Evolutionary conservation across 345 rosid species (phyloP).

Genomic region (Melaleuca alternifolia): DNA sequence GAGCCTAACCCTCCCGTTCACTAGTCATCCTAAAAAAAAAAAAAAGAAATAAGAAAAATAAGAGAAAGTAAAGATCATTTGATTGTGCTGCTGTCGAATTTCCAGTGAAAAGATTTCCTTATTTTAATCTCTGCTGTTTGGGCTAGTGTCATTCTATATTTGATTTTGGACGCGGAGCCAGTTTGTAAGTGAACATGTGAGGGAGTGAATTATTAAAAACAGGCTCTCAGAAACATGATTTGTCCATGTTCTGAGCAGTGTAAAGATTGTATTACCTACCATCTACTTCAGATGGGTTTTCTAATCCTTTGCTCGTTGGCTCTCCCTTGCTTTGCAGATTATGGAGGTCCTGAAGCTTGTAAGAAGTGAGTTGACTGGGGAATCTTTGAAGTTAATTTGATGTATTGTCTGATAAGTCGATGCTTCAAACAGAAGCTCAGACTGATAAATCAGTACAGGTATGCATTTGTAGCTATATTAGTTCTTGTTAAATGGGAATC

Average conservation of each 20-base stretch:
- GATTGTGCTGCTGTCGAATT: neutral
- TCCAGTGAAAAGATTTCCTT: neutral
- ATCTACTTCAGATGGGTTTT: neutral
- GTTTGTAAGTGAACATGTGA: neutral
- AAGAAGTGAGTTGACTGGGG: conserved; percentile 69
- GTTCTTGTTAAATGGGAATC: neutral
- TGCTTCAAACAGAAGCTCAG: neutral
- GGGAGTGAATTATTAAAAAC: neutral
- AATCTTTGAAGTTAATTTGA: conserved; percentile 19
- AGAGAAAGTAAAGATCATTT: neutral
- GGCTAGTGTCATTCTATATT: neutral
- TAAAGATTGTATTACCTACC: neutral
- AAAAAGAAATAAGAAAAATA: neutral
- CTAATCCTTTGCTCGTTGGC: neutral
- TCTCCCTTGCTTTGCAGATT: conserved; percentile 34
- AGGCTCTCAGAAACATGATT: neutral
- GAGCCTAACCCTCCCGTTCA: neutral
- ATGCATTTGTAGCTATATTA: neutral
- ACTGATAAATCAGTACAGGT: neutral
- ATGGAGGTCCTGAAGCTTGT: conserved; percentile 79
- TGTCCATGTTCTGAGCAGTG: neutral
- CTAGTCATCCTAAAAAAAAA: neutral
- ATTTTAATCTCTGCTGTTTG: neutral
- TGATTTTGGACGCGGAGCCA: neutral
- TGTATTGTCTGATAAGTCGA: neutral